Evolutionary conservation across 1,284 basidiomycete genomes (phyloP).

Genomic region (Dichomitus squalens): DNA sequence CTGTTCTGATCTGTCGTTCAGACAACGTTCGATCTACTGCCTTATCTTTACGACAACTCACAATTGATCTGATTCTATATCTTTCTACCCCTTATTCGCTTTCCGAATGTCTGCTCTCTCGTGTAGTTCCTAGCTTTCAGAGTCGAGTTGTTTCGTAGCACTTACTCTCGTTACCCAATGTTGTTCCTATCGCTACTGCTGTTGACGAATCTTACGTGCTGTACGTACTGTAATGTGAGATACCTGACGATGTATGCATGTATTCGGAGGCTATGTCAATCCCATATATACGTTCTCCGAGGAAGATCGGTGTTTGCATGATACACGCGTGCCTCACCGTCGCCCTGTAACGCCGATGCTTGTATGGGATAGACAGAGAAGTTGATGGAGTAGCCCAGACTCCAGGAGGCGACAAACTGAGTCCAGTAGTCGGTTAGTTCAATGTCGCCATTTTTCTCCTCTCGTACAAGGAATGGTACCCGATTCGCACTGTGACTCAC

Average conservation of each 20-base stretch:
- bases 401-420: no score
- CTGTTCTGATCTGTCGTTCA: constrained; percentile 17
- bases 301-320: no score
- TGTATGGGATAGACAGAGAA: no score
- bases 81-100: background rate
- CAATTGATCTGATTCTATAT: background rate
- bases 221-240: constrained; percentile 16
- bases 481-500: background rate
- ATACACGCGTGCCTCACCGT: no score
- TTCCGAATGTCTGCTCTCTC: background rate
- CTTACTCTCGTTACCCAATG: constrained; percentile 14
- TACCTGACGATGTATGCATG: constrained; percentile 21
- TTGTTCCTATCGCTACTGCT: constrained; percentile 15
- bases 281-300: background rate
- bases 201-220: constrained; percentile 19
- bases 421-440: no score
- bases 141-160: constrained; percentile 1
- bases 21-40: constrained; percentile 14
- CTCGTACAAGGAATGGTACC: background rate
- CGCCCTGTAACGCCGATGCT: no score
- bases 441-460: no score
- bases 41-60: constrained; percentile 4
- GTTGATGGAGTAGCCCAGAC: no score
- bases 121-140: constrained; percentile 6
- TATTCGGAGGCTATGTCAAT: constrained; percentile 11